Conservation (phyloP, 352 stramenopile species). For the Phytophthora chlamydospora region DNA sequence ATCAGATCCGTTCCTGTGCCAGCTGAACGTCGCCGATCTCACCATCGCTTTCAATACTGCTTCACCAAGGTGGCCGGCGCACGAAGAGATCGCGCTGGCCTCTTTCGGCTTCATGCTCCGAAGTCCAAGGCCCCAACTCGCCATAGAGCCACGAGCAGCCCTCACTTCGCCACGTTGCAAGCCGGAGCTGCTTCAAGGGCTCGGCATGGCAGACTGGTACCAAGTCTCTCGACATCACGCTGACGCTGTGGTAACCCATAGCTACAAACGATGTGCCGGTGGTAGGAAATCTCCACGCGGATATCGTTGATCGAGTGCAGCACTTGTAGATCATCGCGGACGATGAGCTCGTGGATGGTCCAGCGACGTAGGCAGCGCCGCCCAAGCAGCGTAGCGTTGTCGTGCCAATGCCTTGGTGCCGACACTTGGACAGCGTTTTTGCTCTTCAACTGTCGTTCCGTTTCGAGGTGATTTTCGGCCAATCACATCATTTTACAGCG, state of each 20-base stretch:
- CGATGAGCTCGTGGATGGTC: slow-evolving; percentile 21
- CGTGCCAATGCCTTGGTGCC: slow-evolving; percentile 1
- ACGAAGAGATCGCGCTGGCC: slow-evolving; percentile 19
- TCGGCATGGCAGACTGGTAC: no score
- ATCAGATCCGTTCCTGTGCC: slow-evolving; percentile 26
- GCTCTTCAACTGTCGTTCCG: slow-evolving; percentile 26
- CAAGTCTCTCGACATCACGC: background rate
- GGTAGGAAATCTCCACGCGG: background rate
- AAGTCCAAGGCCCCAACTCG: background rate
- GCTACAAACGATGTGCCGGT: background rate
- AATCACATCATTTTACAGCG: slow-evolving; percentile 5
- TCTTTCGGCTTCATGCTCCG: slow-evolving; percentile 17
- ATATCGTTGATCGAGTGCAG: no score
- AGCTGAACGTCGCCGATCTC: slow-evolving; percentile 23
- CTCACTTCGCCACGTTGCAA: slow-evolving; percentile 21
- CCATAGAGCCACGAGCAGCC: slow-evolving; percentile 12
- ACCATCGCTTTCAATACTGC: slow-evolving; percentile 10
- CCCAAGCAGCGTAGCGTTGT: slow-evolving; percentile 27
- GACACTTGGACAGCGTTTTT: background rate
- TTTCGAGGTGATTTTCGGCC: slow-evolving; percentile 27
- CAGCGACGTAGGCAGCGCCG: slow-evolving; percentile 3
- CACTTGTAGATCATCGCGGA: slow-evolving; percentile 1
- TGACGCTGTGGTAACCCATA: background rate
- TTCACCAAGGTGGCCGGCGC: slow-evolving; percentile 26
- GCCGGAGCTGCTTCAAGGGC: no score